These are phyloP conservation scores for Fusarium pseudonygamai DNA, from an alignment of 2,329 filamentous ascomycete species.

Conservation along the genomic window DNA sequence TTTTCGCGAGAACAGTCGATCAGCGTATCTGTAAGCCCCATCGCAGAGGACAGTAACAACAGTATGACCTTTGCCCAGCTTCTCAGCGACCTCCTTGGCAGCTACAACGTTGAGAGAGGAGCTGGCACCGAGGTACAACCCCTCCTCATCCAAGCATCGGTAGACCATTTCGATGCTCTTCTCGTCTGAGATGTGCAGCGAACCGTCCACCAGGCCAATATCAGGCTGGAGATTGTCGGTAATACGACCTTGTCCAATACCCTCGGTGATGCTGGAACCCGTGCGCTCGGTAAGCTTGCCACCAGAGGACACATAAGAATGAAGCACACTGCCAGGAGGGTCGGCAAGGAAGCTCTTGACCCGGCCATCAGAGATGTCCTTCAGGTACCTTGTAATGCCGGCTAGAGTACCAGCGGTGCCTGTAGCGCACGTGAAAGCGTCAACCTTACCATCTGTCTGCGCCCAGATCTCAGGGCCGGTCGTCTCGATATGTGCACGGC, in stretches of 20 bases:
- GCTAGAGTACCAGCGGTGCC: constrained; percentile 93
- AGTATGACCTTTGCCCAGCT: constrained; percentile 86
- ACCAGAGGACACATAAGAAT: constrained; percentile 88
- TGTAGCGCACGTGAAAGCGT: constrained; percentile 95
- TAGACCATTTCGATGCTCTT: constrained; percentile 99
- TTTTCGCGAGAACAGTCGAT: constrained; percentile 88
- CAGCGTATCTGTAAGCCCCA: constrained; percentile 96
- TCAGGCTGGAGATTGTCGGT: constrained; percentile 95
- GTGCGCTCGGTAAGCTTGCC: constrained; percentile 83
- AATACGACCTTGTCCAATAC: constrained; percentile 94
- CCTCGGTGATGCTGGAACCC: constrained; percentile 94
- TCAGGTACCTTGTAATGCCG: constrained; percentile 87
- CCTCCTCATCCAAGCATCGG: constrained; percentile 93
- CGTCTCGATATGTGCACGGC: constrained; percentile 93
- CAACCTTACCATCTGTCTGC: constrained; percentile 85
- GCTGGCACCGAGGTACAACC: constrained; percentile 92
- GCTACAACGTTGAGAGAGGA: constrained; percentile 95
- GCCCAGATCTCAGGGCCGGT: constrained; percentile 98
- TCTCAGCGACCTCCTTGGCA: constrained; percentile 91
- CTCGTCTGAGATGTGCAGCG: constrained; percentile 86
- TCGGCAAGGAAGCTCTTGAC: constrained; percentile 93
- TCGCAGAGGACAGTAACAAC: constrained; percentile 96
- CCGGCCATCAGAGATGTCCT: constrained; percentile 78
- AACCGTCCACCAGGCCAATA: constrained; percentile 83
- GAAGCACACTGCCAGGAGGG: constrained; percentile 90